These are phyloP conservation scores for Podospora comata DNA, from an alignment of 495 filamentous ascomycete species.

Conservation along the genomic window DNA sequence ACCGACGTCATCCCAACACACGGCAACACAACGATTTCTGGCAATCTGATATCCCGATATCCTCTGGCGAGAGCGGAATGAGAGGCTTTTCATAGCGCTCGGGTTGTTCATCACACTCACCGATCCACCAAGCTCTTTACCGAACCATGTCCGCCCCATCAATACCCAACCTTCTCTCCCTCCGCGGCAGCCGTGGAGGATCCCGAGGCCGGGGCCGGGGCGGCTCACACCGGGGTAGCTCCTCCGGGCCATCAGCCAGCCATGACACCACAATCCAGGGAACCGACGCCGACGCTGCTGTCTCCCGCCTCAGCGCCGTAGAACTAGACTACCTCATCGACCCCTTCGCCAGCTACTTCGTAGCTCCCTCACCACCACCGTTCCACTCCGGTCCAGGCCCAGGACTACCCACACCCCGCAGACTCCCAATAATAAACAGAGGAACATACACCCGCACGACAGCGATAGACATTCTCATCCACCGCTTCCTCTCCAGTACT, in stretches of 20 bases:
- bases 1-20: neutral
- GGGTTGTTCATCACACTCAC: neutral
- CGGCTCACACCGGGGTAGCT: slow-evolving; percentile 32
- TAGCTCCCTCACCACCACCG: slow-evolving; percentile 16
- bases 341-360: slow-evolving; percentile 68
- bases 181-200: slow-evolving; percentile 52
- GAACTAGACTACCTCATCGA: slow-evolving; percentile 83
- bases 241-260: slow-evolving; percentile 19
- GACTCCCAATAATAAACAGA: slow-evolving; percentile 89
- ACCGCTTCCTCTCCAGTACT: slow-evolving; percentile 58
- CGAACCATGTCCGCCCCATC: slow-evolving; percentile 62
- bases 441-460: slow-evolving; percentile 93
- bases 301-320: slow-evolving; percentile 84
- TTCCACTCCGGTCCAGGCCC: neutral
- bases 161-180: slow-evolving; percentile 72
- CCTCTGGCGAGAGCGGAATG: neutral
- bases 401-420: slow-evolving; percentile 38
- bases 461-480: slow-evolving; percentile 77
- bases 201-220: slow-evolving; percentile 45
- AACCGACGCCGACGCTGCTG: slow-evolving; percentile 88
- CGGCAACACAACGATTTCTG: neutral
- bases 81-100: neutral
- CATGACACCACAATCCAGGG: slow-evolving; percentile 66
- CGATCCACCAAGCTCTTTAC: neutral
- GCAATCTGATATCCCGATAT: neutral